These are phyloP conservation scores for Kodamaea lidongshanica DNA, from an alignment of 805 yeast species.

Conservation along the genomic window DNA sequence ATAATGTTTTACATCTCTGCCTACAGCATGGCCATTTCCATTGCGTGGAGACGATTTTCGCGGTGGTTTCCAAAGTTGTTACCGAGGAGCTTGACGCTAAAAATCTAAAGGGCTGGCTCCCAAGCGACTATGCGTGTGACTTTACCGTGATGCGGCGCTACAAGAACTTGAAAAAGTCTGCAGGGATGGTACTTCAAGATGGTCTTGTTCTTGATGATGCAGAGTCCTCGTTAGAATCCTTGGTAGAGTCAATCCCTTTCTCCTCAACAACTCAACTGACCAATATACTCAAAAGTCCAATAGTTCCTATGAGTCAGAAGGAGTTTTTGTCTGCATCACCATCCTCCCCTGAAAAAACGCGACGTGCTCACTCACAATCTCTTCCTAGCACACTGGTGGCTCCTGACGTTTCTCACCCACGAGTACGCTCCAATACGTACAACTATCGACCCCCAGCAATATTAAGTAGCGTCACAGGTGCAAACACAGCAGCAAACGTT, in stretches of 20 bases:
- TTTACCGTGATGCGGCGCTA: constrained; percentile 25
- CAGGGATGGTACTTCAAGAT: constrained; percentile 12
- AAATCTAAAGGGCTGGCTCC: constrained; percentile 55
- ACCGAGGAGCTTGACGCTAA: constrained; percentile 27
- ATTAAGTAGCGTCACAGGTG: constrained; percentile 10
- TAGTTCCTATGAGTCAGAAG: constrained; percentile 22
- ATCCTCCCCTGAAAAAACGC: constrained; percentile 1
- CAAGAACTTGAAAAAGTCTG: constrained; percentile 18
- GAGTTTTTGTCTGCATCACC: constrained; percentile 1
- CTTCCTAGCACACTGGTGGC: no score
- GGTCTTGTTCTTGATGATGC: constrained; percentile 9
- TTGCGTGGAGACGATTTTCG: constrained; percentile 32
- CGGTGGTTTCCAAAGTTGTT: constrained; percentile 12
- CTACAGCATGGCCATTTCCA: constrained; percentile 60
- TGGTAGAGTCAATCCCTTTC: constrained; percentile 8
- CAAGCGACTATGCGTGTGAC: constrained; percentile 27
- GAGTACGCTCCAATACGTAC: constrained; percentile 20
- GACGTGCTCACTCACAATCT: constrained; percentile 30
- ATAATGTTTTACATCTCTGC: constrained; percentile 34
- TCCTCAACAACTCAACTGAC: constrained; percentile 11
- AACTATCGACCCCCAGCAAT: constrained; percentile 13
- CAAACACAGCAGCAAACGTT: no score
- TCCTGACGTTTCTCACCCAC: no score
- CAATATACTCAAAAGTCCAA: constrained; percentile 27
- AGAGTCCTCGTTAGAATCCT: constrained; percentile 6